phyloP scores from a whole-genome alignment of 2,329 filamentous ascomycete species.

The Cercospora sp. region DNA sequence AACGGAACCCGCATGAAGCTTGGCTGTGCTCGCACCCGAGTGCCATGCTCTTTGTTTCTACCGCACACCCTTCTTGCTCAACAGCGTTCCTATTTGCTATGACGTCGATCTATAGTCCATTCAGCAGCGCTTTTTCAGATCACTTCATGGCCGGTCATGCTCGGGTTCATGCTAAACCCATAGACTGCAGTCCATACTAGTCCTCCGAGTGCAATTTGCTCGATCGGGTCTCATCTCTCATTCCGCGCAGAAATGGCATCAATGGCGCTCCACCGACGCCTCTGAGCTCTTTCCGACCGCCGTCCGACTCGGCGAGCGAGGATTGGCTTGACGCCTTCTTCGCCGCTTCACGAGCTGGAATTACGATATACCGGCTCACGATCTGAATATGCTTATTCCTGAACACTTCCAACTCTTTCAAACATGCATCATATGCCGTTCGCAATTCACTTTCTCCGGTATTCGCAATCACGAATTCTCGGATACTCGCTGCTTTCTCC shows the following conservation, averaged over 20 bases:
- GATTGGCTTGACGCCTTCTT: neutral
- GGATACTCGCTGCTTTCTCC: neutral
- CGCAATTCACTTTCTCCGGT: neutral
- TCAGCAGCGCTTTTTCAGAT: neutral
- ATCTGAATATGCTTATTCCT: neutral
- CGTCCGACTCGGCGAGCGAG: neutral
- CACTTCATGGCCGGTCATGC: neutral
- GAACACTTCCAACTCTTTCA: neutral
- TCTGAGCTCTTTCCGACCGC: neutral
- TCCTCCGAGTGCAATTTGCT: neutral
- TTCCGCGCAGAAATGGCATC: constrained; percentile 2
- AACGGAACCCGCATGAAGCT: constrained; percentile 3
- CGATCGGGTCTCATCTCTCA: constrained; percentile 3
- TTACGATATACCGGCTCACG: constrained; percentile 1
- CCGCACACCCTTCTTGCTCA: neutral
- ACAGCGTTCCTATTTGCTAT: neutral
- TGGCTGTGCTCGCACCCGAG: neutral
- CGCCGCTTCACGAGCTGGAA: constrained; percentile 1
- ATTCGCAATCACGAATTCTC: neutral
- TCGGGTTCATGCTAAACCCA: neutral
- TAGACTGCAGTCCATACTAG: too few species aligned
- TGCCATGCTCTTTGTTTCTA: neutral
- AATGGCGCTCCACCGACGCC: constrained; percentile 1
- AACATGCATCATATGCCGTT: neutral
- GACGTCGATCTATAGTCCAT: neutral